phyloP scores from a whole-genome alignment of 2,329 filamentous ascomycete species.

The Thielaviopsis ethacetica region DNA sequence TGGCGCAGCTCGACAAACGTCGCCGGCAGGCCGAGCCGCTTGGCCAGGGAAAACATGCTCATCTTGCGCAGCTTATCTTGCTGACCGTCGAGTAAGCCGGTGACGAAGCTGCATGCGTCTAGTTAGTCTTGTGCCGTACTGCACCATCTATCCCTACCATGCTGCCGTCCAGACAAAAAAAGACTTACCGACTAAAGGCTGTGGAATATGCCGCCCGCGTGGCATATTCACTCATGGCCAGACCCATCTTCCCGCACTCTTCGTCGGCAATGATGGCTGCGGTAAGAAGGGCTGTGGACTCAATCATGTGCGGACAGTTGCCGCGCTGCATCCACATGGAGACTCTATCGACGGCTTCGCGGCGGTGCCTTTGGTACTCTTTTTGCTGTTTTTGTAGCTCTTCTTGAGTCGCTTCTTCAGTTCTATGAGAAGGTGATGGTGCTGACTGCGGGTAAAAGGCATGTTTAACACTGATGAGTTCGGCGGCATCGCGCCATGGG shows the following conservation, averaged over 20 bases:
- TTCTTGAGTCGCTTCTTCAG: background rate
- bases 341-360: constrained; percentile 38
- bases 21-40: constrained; percentile 50
- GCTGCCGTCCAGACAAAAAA: background rate
- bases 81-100: constrained; percentile 59
- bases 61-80: constrained; percentile 50
- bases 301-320: constrained; percentile 61
- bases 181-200: constrained; percentile 53
- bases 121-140: background rate
- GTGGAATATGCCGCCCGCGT: constrained; percentile 55
- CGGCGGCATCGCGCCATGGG: constrained; percentile 50
- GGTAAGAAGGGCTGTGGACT: constrained; percentile 59
- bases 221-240: constrained; percentile 37
- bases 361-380: constrained; percentile 10
- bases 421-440: background rate
- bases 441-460: constrained; percentile 37
- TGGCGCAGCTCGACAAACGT: constrained; percentile 82
- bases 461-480: constrained; percentile 48
- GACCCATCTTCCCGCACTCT: constrained; percentile 15
- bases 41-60: constrained; percentile 58
- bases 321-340: constrained; percentile 57
- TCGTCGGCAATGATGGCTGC: constrained; percentile 53
- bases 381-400: constrained; percentile 1
- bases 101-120: constrained; percentile 47
- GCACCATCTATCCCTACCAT: background rate